Conservation (phyloP, 2,329 filamentous ascomycete genomes). For the Fusarium sp. region DNA sequence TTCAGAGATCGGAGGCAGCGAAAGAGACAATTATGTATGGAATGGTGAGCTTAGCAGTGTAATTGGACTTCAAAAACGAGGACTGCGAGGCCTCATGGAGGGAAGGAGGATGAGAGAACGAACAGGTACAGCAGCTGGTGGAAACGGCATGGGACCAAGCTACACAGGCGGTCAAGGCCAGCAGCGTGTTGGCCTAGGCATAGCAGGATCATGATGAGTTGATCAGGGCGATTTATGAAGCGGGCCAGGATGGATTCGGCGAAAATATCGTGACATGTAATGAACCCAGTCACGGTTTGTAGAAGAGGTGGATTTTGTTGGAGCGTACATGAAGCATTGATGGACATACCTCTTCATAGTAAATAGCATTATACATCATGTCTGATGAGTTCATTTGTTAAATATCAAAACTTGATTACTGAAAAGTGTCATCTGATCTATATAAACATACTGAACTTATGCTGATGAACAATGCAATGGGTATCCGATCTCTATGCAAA, state of each 20-base stretch:
- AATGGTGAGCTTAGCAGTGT: conserved; percentile 85
- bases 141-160: conserved; percentile 29
- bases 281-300: conserved; percentile 40
- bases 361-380: conserved; percentile 28
- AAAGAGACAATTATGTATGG: conserved; percentile 73
- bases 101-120: conserved; percentile 86
- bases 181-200: conserved; percentile 65
- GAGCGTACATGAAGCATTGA: conserved; percentile 32
- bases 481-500: conserved; percentile 9
- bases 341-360: conserved; percentile 31
- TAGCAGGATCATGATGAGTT: conserved; percentile 60
- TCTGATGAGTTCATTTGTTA: conserved; percentile 13
- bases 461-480: conserved; percentile 6
- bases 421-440: neutral
- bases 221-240: neutral
- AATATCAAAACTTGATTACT: too few relatives aligned
- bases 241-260: conserved; percentile 22
- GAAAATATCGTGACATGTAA: conserved; percentile 41
- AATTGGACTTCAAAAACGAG: conserved; percentile 94
- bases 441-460: neutral
- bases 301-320: conserved; percentile 36
- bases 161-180: conserved; percentile 44
- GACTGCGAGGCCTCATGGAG: conserved; percentile 93
- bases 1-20: conserved; percentile 64
- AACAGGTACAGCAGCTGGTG: conserved; percentile 60